Conservation (phyloP, 495 filamentous ascomycete genomes). For the Sabuloglossum arenarium region DNA sequence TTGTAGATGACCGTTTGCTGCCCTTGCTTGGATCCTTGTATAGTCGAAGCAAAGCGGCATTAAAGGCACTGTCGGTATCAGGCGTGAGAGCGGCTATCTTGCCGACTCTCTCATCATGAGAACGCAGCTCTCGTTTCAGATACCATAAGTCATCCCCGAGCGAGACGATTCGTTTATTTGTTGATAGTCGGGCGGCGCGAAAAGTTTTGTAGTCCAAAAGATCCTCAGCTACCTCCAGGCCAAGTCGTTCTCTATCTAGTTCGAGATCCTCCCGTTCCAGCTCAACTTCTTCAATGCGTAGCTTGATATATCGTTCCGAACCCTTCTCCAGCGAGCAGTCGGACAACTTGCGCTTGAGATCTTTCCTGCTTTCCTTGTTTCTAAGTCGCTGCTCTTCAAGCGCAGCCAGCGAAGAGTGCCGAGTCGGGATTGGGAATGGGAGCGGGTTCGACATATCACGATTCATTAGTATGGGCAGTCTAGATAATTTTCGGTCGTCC, state of each 20-base stretch:
- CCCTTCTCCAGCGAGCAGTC: not conserved
- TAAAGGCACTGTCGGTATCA: not conserved
- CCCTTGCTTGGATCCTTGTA: not conserved
- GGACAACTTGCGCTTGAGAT: not conserved
- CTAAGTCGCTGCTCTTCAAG: too few relatives aligned
- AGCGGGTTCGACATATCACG: too few relatives aligned
- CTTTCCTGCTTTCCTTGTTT: not conserved
- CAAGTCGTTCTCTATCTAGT: not conserved
- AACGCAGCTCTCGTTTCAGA: not conserved
- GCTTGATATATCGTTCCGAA: not conserved
- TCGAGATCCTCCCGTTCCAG: not conserved
- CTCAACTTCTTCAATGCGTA: not conserved
- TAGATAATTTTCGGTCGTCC: too few relatives aligned
- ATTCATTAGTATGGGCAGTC: too few relatives aligned
- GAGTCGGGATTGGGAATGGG: too few relatives aligned
- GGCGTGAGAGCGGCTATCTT: not conserved
- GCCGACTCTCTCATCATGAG: not conserved
- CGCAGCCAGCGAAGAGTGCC: too few relatives aligned
- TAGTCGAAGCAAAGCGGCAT: not conserved
- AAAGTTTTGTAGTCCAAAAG: not conserved
- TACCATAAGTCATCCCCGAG: not conserved
- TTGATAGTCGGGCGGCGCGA: not conserved
- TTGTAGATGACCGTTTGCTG: not conserved
- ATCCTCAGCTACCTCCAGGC: not conserved
- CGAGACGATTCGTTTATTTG: not conserved